These are phyloP conservation scores for Fusarium hostae DNA, from an alignment of 2,329 filamentous ascomycete genomes.

Conservation along the genomic window DNA sequence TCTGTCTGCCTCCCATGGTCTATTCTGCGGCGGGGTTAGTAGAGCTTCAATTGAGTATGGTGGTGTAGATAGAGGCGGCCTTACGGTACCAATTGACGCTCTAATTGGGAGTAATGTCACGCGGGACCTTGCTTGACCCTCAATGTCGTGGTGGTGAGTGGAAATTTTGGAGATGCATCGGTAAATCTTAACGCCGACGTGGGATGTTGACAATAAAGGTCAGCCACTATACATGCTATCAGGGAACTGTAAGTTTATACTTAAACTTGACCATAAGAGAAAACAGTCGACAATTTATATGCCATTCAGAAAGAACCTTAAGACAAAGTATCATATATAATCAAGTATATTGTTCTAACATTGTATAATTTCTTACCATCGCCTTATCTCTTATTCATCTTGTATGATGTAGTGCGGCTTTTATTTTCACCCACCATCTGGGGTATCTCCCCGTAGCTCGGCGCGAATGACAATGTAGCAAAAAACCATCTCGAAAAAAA, in stretches of 20 bases:
- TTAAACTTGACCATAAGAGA: not conserved
- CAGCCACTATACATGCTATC: not conserved
- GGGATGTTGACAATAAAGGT: conserved; percentile 17
- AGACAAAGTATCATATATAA: no score
- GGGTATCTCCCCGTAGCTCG: conserved; percentile 32
- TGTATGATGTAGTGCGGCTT: not conserved
- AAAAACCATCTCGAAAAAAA: conserved; percentile 41
- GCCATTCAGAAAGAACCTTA: not conserved
- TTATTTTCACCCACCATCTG: conserved; percentile 3
- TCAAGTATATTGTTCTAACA: no score
- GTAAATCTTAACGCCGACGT: conserved; percentile 47
- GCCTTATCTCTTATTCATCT: not conserved
- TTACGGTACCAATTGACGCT: conserved; percentile 38
- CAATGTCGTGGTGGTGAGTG: conserved; percentile 36
- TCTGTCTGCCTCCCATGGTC: conserved; percentile 57
- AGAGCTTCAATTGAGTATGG: not conserved
- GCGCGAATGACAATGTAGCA: conserved; percentile 36
- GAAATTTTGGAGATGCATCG: conserved; percentile 48
- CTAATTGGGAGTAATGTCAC: conserved; percentile 30
- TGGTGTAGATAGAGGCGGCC: not conserved
- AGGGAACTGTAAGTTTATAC: no score
- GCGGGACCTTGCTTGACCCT: conserved; percentile 13
- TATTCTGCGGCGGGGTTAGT: conserved; percentile 21
- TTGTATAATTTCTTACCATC: no score
- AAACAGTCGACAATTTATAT: not conserved